Base-by-base conservation (phyloP, 2,329 filamentous ascomycete genomes). In the Alternaria dauci region DNA sequence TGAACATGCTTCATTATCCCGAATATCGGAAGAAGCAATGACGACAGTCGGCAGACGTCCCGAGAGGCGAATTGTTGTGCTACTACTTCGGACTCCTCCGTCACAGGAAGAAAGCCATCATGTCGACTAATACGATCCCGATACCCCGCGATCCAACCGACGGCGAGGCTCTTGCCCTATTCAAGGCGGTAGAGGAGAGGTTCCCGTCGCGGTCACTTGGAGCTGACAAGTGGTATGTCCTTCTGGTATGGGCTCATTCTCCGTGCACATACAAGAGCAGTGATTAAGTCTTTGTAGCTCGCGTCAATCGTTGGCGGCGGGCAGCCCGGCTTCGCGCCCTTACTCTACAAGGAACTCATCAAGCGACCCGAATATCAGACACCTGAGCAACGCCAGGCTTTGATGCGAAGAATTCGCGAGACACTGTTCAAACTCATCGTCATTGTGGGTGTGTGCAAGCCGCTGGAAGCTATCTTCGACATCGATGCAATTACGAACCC, bases 371-470 rank as follows among this genome's bases (percentile, higher is more conserved):
- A 81, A 41, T 84, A 81, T 66, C 66, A 76, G 1, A 82, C 80
- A 0, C 62, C 82, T 0, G 77, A 76, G 1, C 73, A 81, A 14
- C 81, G 86, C 11, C 76, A 86, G 67, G 72, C 71, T 0, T 77
- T 88, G 8, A 77, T 87, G 55, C 81, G 82, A 2, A 77, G 85
- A 3, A 67, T 88, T 2, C 82, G 88, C 43, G 88, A 90, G 73
- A 83, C 82, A 0, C 78, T 90, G 12, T 74, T 90, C 59, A 89
- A 90, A 74, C 76, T 82, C n/a, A 80, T 87, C 3, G 63, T 68
- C 12, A 78, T 89, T 2, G 81, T 88, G 16, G 88, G 88, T 0
- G 86, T 89, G 0, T 88, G 86, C 73, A 89, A 88, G 69, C 86
- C 87, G 8, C 74, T 90, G 5, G 87, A 89, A 67, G 83, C 86